Base-by-base conservation (phyloP, 192 early-diverging fungal species). In the Gigaspora rosea region DNA sequence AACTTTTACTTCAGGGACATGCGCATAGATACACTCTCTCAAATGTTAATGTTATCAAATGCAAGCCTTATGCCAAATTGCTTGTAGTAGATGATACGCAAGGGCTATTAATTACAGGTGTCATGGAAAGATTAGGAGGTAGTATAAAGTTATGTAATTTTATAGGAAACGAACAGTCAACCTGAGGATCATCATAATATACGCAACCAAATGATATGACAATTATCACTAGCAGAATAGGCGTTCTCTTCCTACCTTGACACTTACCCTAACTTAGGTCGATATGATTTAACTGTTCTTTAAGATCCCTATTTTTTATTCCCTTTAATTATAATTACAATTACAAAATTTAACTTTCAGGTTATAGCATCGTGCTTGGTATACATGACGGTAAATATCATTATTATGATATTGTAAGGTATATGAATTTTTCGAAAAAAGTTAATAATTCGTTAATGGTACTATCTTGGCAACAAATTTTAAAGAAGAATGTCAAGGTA, bases 61-160 rank as follows among this genome's bases (percentile, higher is more conserved):
- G 90, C 98, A 3, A 93, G 90, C 83, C 93, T 47, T 70, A 86
- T 56, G 83, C 86, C 8, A 89, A 90, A 12, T 57, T 95, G 10
- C 79, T 98, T 65, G 90, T 95, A 13, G 92, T 95, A 0, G 98
- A 99, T 81, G 97, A 98, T 71, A 93, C 92, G 0, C 93, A 93
- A 61, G 98, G 97, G 13, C 84, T 99, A 73, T 47, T 99, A 0
- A 80, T 93, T 6, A 80, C 89, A 7, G 92, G 95, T 1, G 77
- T 97, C n/a, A 86, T 95, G 36, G 93, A 96, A 77, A 90, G 96
- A 35, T n/a, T n/a, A n/a, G n/a, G n/a, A n/a, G n/a, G n/a, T n/a
- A n/a, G n/a, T n/a, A n/a, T n/a, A n/a, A n/a, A n/a, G n/a, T n/a
- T n/a, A n/a, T n/a, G n/a, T n/a, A n/a, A n/a, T n/a, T n/a, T n/a